Base-by-base conservation (phyloP, 2,329 filamentous ascomycete genomes). In the Pseudocercospora macadamiae region DNA sequence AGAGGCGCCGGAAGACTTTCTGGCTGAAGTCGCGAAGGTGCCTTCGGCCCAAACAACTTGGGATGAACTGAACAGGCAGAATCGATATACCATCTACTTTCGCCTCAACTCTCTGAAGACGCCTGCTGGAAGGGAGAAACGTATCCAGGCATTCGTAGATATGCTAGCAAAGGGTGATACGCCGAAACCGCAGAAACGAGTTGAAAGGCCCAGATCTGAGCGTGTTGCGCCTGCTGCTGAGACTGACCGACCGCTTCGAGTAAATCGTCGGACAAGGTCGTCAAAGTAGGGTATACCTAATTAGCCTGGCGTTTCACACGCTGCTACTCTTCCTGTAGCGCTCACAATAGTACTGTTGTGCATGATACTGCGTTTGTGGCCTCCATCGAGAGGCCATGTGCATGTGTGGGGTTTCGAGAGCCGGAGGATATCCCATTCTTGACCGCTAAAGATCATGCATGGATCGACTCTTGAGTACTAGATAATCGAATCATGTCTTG, bases 1-100 rank as follows among this genome's bases (percentile, higher is more conserved):
- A 2, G 68, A 73, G 14, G 75, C 81, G 2, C 82, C 83, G 0
- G 67, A 71, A 0, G 83, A 86, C 62, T 80, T 87, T 52, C 71
- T 75, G 36, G 68, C 44, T 0, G 80, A 77, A 9, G 61, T 86
- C 47, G 68, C 71, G 1, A 67, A 18, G 4, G 73, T 75, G n/a
- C 62, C 68, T 1, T 63, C 62, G 14, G 78, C 77, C 0, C 72
- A 73, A 14, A 62, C 57, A 0, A 76, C 75, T 30, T 84, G 81
- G 61, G 73, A 77, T 3, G 64, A 63, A 2, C 59, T 86, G 64
- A 77, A 71, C 18, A 80, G 75, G 65, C 72, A 75, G 3, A 76
- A 80, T 55, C 71, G 78, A 4, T 85, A 80, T 66, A 47, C 74
- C 0, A 77, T 83, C 12, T 63, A 84, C 3, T 75, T 74, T 65